Evolutionary conservation across 225 moss, liverwort and hornwort species (phyloP).

Genomic region (Pseudisothecium myosuroides): DNA sequence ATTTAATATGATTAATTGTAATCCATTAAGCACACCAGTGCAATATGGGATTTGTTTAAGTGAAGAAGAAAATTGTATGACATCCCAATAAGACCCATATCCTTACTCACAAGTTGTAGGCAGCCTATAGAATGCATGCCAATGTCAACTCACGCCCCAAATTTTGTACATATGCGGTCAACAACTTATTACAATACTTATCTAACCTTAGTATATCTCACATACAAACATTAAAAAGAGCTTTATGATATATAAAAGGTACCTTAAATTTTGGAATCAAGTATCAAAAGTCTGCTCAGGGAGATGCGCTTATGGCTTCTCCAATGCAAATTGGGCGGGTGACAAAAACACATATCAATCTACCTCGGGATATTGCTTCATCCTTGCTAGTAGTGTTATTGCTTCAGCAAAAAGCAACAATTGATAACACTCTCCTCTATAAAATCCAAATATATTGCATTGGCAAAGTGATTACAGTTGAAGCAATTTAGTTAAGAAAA

Average conservation of each 20-base stretch:
- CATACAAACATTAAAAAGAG: background rate
- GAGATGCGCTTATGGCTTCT: no score
- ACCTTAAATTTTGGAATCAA: background rate
- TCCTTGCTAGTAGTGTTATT: no score
- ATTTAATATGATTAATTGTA: background rate
- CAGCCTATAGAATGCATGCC: background rate
- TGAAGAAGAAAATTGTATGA: background rate
- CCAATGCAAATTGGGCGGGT: background rate
- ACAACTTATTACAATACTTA: background rate
- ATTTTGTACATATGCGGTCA: background rate
- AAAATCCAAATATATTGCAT: no score
- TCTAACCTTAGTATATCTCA: background rate
- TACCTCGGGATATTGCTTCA: no score
- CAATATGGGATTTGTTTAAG: fast-evolving
- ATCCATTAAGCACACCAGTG: background rate
- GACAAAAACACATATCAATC: background rate
- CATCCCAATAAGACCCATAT: background rate
- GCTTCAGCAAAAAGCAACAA: no score
- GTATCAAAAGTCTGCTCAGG: no score
- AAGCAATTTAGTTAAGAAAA: background rate
- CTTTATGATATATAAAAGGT: background rate
- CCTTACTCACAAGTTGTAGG: background rate
- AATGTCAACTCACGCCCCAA: fast-evolving
- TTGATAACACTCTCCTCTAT: no score
- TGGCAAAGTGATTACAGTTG: no score